Evolutionary conservation across 2,329 filamentous ascomycete species (phyloP), one percentile per base, ranked within the genome.

Genomic region (Trichoderma simmonsii): DNA sequence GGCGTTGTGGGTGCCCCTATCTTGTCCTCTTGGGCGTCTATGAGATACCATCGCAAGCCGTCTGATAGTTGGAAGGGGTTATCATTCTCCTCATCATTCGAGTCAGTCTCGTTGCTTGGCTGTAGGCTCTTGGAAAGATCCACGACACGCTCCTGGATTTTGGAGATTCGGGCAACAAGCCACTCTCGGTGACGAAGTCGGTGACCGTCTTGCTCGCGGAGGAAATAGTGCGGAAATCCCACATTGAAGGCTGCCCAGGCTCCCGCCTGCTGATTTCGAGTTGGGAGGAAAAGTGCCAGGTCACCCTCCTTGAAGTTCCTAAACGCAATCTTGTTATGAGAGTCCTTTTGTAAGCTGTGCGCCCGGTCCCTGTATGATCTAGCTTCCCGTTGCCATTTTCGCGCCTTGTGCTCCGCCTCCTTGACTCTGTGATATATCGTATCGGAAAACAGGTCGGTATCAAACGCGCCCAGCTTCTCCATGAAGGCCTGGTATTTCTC

Each of bases 231-330:
- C 9, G 96, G 96, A 73, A 95, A 97, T 1, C 95, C 95, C 36
- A 99, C 93, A 77, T 99, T 99, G 87, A 99, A 99, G 0, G 96
- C 96, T 6, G 96, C 96, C 96, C 96, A 99, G 0, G 96, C 95
- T 18, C 95, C 92, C 5, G 94, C 96, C 48, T 93, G 93, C 82
- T 98, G 95, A 79, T 98, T 98, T 43, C 95, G 88, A 0, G 96
- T 99, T 0, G 96, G 96, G 54, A 99, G 84, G 84, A 99, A 99
- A 2, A 99, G 82, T 14, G 95, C 96, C 15, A 99, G 86, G 78
- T 99, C 96, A 8, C 96, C 95, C 81, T 98, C 95, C 79, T 98
- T 98, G 85, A 99, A 99, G 65, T 95, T 91, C 73, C 92, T 92
- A 80, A 96, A 98, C 2, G 96, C 95, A 78, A 99, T 98, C 85